Evolutionary conservation across 192 early-diverging fungal species (phyloP).

Genomic region (Podila minutissima): DNA sequence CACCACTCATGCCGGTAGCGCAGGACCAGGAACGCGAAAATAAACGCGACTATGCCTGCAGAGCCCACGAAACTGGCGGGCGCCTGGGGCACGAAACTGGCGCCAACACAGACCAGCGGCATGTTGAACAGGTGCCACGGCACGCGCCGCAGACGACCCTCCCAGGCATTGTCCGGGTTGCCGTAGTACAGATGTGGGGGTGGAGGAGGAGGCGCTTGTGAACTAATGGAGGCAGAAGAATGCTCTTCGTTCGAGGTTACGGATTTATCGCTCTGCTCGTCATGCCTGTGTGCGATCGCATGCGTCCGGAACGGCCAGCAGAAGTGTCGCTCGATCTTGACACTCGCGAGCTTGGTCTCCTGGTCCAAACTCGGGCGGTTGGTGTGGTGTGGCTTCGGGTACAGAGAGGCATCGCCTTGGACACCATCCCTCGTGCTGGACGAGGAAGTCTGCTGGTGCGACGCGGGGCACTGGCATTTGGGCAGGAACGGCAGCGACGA

Average conservation of each 20-base stretch:
- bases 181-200: constrained; percentile 27
- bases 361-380: not conserved
- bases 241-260: not conserved
- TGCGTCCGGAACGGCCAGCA: not conserved
- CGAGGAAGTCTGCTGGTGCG: not conserved
- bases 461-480: constrained; percentile 15
- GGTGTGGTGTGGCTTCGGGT: not conserved
- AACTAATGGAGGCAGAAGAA: not conserved
- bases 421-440: not conserved
- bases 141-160: constrained; percentile 17
- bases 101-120: constrained; percentile 31
- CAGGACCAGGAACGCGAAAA: constrained; percentile 38
- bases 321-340: not conserved
- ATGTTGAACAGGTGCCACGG: constrained; percentile 44
- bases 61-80: constrained; percentile 38
- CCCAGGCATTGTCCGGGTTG: constrained; percentile 10
- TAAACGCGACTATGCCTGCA: constrained; percentile 30
- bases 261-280: too few species aligned
- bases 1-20: constrained; percentile 46
- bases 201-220: not conserved
- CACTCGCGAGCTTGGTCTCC: not conserved
- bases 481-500: constrained; percentile 24
- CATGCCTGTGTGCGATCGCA: not conserved
- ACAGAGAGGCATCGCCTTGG: not conserved
- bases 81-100: constrained; percentile 45